A percentile compares a stretch with the other conserved stretches of the same genome.
Conservation (phyloP, 352 stramenopile species). For the Phytopythium helicoides region DNA sequence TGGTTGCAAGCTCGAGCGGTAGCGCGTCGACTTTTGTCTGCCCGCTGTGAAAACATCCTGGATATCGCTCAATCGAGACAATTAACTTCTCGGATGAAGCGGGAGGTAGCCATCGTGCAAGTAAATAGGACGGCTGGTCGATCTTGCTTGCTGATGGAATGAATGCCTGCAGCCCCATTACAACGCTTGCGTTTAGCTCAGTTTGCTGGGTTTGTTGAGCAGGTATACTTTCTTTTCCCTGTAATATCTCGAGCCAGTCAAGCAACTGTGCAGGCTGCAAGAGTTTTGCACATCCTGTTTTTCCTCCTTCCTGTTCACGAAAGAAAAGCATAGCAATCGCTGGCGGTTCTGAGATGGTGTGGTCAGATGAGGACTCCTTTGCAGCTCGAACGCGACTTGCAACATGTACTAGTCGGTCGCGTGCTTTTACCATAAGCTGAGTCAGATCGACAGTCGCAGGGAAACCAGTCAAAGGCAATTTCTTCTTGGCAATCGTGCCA, state of each 20-base stretch:
- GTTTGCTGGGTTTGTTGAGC: background rate
- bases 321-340: conserved; percentile 16
- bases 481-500: conserved; percentile 40
- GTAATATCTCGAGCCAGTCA: conserved; percentile 15
- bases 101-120: too few species aligned
- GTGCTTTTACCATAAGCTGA: conserved; percentile 27
- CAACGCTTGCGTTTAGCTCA: background rate
- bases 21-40: background rate
- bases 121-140: background rate
- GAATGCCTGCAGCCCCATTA: conserved; percentile 21
- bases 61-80: background rate
- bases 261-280: conserved; percentile 14
- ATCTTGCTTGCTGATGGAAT: conserved; percentile 4
- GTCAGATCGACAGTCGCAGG: background rate
- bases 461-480: conserved; percentile 10
- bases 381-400: conserved; percentile 14
- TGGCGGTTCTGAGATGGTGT: background rate
- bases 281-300: background rate
- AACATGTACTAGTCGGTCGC: conserved; percentile 45
- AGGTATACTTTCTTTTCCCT: background rate
- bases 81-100: background rate
- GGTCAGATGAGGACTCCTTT: background rate
- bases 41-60: background rate
- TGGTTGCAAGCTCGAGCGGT: conserved; percentile 1
- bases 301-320: conserved; percentile 1